A percentile compares a stretch with the other conserved stretches of the same genome.
These are phyloP conservation scores for Dioszegia aurantiaca DNA, from an alignment of 768 basidiomycete species.

Conservation along the genomic window DNA sequence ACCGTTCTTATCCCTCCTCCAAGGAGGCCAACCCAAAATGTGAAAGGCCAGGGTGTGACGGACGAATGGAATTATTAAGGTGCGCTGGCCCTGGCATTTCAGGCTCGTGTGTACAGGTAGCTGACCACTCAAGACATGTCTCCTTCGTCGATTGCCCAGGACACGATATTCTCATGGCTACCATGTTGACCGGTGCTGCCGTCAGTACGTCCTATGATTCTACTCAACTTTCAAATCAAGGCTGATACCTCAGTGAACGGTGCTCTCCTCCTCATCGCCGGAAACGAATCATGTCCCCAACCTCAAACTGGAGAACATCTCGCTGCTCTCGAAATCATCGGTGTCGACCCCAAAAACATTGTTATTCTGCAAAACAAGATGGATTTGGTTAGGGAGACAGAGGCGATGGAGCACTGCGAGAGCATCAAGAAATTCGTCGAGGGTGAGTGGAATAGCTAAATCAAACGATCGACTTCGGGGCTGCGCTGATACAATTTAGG, in stretches of 20 bases:
- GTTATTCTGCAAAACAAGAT: constrained; percentile 99
- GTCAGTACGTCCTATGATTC: constrained; percentile 59
- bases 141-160: constrained; percentile 95
- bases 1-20: constrained; percentile 85
- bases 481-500: constrained; percentile 56
- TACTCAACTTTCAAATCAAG: too few relatives aligned
- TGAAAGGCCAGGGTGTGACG: constrained; percentile 86
- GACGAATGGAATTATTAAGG: constrained; percentile 84
- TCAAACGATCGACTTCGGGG: too few relatives aligned
- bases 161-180: constrained; percentile 99
- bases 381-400: constrained; percentile 91
- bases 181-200: constrained; percentile 99
- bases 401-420: constrained; percentile 92
- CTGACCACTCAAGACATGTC: constrained; percentile 62
- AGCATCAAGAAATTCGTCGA: constrained; percentile 94
- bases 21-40: constrained; percentile 93
- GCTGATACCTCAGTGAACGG: constrained; percentile 67
- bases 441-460: constrained; percentile 56
- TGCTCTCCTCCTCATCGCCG: constrained; percentile 88
- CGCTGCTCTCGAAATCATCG: constrained; percentile 99
- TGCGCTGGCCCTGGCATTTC: constrained; percentile 13
- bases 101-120: not conserved
- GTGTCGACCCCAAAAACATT: constrained; percentile 76
- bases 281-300: constrained; percentile 97
- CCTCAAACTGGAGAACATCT: constrained; percentile 98